These are phyloP conservation scores for Penicillium sp. DNA, from an alignment of 2,329 filamentous ascomycete species.

Conservation along the genomic window DNA sequence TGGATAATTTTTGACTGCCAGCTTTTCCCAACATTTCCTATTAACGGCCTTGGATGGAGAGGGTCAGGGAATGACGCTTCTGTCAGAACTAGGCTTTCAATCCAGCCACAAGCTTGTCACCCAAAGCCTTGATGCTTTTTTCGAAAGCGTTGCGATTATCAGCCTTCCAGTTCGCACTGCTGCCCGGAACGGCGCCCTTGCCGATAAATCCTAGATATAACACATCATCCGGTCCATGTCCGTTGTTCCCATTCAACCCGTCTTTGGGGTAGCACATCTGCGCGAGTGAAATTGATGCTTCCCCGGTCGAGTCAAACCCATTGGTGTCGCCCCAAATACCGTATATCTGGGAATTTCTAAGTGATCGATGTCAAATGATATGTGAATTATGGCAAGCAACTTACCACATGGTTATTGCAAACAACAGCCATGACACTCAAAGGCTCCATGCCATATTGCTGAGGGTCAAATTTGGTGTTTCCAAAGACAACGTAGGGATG, in stretches of 20 bases:
- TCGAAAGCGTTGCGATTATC: constrained; percentile 36
- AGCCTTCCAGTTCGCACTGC: constrained; percentile 60
- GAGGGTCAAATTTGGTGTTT: constrained; percentile 53
- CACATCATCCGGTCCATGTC: constrained; percentile 62
- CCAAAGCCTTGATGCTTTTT: constrained; percentile 55
- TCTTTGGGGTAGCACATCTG: constrained; percentile 60
- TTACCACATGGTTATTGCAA: constrained; percentile 52
- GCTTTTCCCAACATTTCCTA: too few species aligned
- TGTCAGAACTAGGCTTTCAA: constrained; percentile 7
- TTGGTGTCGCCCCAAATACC: constrained; percentile 67
- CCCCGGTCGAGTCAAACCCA: constrained; percentile 60
- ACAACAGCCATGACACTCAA: constrained; percentile 61
- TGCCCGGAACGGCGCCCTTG: constrained; percentile 59
- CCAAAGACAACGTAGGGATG: constrained; percentile 61
- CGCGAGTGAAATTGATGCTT: constrained; percentile 61
- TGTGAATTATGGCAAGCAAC: background rate
- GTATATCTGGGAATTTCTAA: constrained; percentile 49
- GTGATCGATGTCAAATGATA: too few species aligned
- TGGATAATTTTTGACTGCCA: background rate
- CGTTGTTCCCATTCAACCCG: constrained; percentile 58
- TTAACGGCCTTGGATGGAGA: too few species aligned
- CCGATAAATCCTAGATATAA: constrained; percentile 66
- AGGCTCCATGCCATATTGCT: constrained; percentile 51
- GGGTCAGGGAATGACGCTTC: too few species aligned
- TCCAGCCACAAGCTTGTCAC: constrained; percentile 55